Evolutionary conservation across 2,329 filamentous ascomycete genomes (phyloP).

Genomic region (Botrytis cinerea): DNA sequence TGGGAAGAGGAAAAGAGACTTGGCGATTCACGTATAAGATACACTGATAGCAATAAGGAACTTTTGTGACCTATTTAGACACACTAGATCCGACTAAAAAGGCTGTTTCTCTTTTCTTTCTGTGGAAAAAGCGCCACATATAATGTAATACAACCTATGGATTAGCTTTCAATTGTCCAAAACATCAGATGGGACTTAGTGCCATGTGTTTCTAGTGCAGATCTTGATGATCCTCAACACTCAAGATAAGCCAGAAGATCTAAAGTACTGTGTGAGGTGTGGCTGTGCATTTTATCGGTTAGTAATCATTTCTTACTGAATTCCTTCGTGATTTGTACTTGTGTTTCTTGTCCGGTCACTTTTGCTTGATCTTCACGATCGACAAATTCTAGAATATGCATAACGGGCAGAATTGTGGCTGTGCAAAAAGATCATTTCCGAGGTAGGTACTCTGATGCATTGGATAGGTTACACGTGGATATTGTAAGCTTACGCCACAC

Average conservation of each 20-base stretch:
- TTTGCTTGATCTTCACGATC: slow-evolving; percentile 4
- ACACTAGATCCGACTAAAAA: neutral
- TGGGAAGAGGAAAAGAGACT: neutral
- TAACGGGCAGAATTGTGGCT: neutral
- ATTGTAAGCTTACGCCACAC: neutral
- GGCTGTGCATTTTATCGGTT: neutral
- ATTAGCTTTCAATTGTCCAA: neutral
- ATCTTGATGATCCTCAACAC: slow-evolving; percentile 5
- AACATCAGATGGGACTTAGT: neutral
- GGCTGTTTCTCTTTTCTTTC: neutral
- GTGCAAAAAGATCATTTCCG: neutral
- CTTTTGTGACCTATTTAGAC: neutral
- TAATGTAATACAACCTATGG: neutral
- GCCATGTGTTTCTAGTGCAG: neutral
- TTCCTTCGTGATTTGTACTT: neutral
- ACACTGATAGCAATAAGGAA: slow-evolving; percentile 1
- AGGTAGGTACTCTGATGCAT: no score
- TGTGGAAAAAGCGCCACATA: neutral
- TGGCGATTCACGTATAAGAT: slow-evolving; percentile 1
- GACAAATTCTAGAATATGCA: neutral
- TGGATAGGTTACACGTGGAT: neutral
- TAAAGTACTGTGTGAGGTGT: neutral
- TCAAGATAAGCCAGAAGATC: neutral
- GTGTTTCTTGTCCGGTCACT: neutral
- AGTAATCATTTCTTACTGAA: neutral